These are phyloP conservation scores for Mesembryanthemum crystallinum DNA, from an alignment of 148 eudicot species.

Conservation along the genomic window DNA sequence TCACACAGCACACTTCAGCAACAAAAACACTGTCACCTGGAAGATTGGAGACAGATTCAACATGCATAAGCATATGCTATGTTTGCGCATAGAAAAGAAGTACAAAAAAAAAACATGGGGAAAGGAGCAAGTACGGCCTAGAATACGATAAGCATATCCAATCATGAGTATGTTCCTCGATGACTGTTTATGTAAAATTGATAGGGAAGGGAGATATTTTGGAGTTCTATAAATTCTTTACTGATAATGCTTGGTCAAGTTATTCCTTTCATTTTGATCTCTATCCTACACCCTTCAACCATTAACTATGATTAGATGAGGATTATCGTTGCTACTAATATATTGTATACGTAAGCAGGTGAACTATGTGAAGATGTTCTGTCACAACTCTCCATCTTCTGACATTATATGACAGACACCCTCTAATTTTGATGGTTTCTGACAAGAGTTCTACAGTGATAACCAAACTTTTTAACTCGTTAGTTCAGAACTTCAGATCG, in stretches of 20 bases:
- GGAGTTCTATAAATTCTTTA: background rate
- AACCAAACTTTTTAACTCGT: background rate
- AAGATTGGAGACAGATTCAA: conserved; percentile 15
- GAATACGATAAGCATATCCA: conserved; percentile 25
- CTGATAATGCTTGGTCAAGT: background rate
- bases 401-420: background rate
- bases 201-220: conserved; percentile 3
- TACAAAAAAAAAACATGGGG: background rate
- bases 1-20: conserved; percentile 2
- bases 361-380: background rate
- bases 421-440: conserved; percentile 6
- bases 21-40: background rate
- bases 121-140: conserved; percentile 19
- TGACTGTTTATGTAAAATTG: conserved; percentile 17
- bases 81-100: background rate
- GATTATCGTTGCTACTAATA: background rate
- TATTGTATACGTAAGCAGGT: background rate
- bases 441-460: background rate
- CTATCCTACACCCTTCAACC: background rate
- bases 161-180: conserved; percentile 9
- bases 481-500: too few species aligned
- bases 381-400: background rate
- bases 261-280: conserved; percentile 4
- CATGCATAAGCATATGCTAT: conserved; percentile 18
- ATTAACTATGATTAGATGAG: background rate